A percentile compares a stretch with the other conserved stretches of the same genome.
Conservation (phyloP, 2,329 filamentous ascomycete genomes). For the Beauveria asiatica region DNA sequence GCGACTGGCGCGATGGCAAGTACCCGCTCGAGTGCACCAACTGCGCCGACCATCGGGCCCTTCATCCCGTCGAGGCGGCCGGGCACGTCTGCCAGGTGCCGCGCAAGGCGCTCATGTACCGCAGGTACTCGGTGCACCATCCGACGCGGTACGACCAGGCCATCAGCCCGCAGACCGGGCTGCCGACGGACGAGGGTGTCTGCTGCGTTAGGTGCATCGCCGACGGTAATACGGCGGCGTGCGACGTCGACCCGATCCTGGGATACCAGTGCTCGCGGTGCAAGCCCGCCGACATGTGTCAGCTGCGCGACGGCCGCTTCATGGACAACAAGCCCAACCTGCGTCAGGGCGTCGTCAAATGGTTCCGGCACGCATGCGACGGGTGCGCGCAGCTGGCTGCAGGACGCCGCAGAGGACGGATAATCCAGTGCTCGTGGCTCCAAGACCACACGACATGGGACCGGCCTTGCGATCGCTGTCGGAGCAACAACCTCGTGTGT, state of each 20-base stretch:
- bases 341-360: conserved; percentile 13
- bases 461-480: conserved; percentile 17
- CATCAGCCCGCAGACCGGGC: not conserved
- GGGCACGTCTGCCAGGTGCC: conserved; percentile 13
- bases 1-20: conserved; percentile 11
- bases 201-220: conserved; percentile 13
- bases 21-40: conserved; percentile 18
- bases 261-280: conserved; percentile 16
- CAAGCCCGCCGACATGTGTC: not conserved
- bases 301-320: conserved; percentile 5
- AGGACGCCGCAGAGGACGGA: not conserved
- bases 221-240: conserved; percentile 14
- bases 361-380: conserved; percentile 20
- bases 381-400: conserved; percentile 14
- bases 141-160: conserved; percentile 9
- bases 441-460: conserved; percentile 15
- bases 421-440: conserved; percentile 17
- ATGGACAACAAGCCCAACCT: conserved; percentile 12
- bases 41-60: conserved; percentile 18
- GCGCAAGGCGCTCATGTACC: conserved; percentile 2
- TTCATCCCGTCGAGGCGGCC: not conserved
- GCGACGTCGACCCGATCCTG: conserved; percentile 19
- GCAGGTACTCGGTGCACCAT: conserved; percentile 14
- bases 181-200: conserved; percentile 8
- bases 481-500: conserved; percentile 14